Base-by-base conservation (phyloP, 768 basidiomycete species). In the Sarcodon aspratus region DNA sequence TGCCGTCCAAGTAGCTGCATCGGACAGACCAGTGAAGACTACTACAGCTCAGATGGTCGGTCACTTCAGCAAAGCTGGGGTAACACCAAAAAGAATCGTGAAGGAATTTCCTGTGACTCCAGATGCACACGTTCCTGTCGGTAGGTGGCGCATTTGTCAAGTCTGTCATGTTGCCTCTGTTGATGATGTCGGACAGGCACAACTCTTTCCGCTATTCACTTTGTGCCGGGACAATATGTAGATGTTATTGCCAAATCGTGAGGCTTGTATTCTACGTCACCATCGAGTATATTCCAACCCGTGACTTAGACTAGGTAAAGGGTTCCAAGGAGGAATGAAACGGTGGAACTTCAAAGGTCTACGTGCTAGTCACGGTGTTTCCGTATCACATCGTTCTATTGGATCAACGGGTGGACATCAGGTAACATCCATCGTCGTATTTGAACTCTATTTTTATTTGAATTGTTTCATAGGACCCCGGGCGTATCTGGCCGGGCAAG, bases 291-390 rank as follows among this genome's bases (percentile, higher is more conserved):
- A 11, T 51, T 33, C 38, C 15, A 31, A 43, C 18, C 12, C 17
- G 43, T 27, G 21, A 9, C 47, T 36, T 49, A 99, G 94, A 3
- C 87, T 95, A 50, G 96, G 96, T 18, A 98, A 98, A 67, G 96
- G 96, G 7, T 97, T 94, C 66, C 87, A 91, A 54, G 96, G 96
- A 58, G 81, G 76, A 31, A 99, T 99, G 96, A 99, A 98, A 63
- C 75, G 90, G 44, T 93, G 91, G 82, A 83, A 85, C 33, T 98
- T 95, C 69, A 78, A 82, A 58, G 96, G 96, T 66, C 67, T 93
- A 32, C 78, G 82, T 43, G 94, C 92, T 1, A 89, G 90, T 66
- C 96, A 99, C 62, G 96, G 96, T 82, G 88, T 90, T 44, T 97
- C 96, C 52, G 61, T 93, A 54, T 90, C 90, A 8, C 96, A 98